phyloP scores from a whole-genome alignment of 768 basidiomycete species.

The Sporobolomyces roseus region DNA sequence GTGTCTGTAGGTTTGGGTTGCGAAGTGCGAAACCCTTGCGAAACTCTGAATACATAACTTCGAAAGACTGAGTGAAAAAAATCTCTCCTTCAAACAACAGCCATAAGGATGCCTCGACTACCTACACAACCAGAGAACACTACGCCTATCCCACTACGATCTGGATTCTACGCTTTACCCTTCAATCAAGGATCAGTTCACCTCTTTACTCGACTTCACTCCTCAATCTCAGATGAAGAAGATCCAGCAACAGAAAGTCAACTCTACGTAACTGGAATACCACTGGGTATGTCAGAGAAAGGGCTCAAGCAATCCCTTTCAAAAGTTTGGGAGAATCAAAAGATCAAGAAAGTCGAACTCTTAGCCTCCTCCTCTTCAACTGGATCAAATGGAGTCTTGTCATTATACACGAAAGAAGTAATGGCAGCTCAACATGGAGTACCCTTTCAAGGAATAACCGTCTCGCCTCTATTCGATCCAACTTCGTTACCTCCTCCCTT shows the following conservation, averaged over 20 bases:
- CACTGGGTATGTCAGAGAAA: slow-evolving; percentile 16
- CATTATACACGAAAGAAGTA: not conserved
- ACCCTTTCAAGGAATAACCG: not conserved
- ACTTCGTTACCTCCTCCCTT: not conserved
- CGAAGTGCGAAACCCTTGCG: no score
- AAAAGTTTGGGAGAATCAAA: slow-evolving; percentile 13
- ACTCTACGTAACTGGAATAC: slow-evolving; percentile 34
- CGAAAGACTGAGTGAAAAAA: not conserved
- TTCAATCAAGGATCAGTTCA: not conserved
- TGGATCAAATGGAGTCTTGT: not conserved
- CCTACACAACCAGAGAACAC: slow-evolving; percentile 11
- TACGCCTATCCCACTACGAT: slow-evolving; percentile 4
- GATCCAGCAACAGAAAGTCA: not conserved
- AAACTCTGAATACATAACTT: no score
- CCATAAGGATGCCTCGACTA: slow-evolving; percentile 8
- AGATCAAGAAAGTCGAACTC: slow-evolving; percentile 14
- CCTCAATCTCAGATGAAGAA: no score
- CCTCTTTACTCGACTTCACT: slow-evolving; percentile 34
- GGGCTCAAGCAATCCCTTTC: slow-evolving; percentile 17
- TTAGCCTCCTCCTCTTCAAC: not conserved
- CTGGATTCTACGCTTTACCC: slow-evolving; percentile 36
- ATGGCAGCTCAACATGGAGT: slow-evolving; percentile 2
- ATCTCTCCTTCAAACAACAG: not conserved
- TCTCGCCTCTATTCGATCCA: slow-evolving; percentile 12
- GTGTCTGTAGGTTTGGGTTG: no score